Evolutionary conservation across 2,329 filamentous ascomycete genomes (phyloP).

Genomic region (Colletotrichum sp.): DNA sequence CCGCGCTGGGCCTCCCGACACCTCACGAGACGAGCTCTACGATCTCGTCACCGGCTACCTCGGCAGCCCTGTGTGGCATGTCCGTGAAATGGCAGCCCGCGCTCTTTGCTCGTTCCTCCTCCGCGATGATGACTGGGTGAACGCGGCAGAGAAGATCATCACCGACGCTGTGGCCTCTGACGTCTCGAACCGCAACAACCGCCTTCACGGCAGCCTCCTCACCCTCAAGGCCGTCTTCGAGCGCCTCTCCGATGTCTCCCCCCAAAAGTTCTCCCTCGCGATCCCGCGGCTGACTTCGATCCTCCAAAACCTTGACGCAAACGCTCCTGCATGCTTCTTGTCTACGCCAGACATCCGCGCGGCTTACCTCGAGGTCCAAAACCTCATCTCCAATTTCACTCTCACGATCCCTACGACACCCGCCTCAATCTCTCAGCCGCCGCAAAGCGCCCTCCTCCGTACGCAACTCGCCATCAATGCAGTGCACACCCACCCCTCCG

Average conservation of each 20-base stretch:
- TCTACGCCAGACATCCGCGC: constrained; percentile 46
- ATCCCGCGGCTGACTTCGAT: constrained; percentile 33
- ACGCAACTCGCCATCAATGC: constrained; percentile 40
- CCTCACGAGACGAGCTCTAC: constrained; percentile 60
- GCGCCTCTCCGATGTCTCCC: constrained; percentile 44
- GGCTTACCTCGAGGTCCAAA: constrained; percentile 51
- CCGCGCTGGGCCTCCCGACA: constrained; percentile 69
- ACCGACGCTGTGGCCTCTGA: constrained; percentile 27
- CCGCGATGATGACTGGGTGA: constrained; percentile 53
- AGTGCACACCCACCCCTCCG: constrained; percentile 24
- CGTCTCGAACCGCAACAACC: constrained; percentile 48
- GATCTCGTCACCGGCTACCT: constrained; percentile 66
- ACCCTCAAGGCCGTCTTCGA: constrained; percentile 62
- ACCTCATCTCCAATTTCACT: constrained; percentile 40
- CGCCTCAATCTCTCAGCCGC: background rate
- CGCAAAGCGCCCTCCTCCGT: constrained; percentile 41
- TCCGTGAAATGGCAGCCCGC: constrained; percentile 80
- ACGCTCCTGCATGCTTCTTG: constrained; percentile 7
- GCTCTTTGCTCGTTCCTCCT: constrained; percentile 71
- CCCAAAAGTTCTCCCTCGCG: constrained; percentile 37
- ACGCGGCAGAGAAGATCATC: constrained; percentile 42
- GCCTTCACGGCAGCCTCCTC: constrained; percentile 63
- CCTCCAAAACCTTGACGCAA: constrained; percentile 21
- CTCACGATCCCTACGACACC: background rate
- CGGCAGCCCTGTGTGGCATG: constrained; percentile 76